Evolutionary conservation across 305 asterid genomes (phyloP).

Genomic region (Fraxinus nigra): DNA sequence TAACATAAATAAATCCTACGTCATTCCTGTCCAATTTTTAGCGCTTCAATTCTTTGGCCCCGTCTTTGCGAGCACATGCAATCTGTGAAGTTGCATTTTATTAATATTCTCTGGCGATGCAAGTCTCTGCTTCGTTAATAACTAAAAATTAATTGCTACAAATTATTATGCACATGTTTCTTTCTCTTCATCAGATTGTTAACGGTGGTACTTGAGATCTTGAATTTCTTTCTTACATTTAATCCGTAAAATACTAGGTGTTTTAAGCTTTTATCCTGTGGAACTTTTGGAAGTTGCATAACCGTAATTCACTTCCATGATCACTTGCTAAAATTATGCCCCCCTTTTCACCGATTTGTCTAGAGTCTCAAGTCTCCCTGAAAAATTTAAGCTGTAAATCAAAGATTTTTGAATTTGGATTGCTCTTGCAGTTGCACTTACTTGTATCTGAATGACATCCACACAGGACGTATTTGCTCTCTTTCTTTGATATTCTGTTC

Average conservation of each 20-base stretch:
- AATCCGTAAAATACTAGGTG: neutral
- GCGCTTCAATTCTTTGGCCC: conserved; percentile 1
- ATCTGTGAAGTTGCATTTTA: neutral
- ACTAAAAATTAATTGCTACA: conserved; percentile 16
- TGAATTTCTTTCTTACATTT: conserved; percentile 13
- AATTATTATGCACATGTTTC: conserved; percentile 5
- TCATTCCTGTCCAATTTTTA: conserved; percentile 10
- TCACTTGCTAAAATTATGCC: neutral
- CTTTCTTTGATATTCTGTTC: conserved; percentile 16
- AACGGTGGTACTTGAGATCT: conserved; percentile 20
- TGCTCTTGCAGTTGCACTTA: neutral
- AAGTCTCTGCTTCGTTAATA: neutral
- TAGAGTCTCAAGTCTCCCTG: neutral
- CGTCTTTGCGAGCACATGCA: neutral
- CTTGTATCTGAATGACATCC: conserved; percentile 9
- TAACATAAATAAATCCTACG: conserved; percentile 7
- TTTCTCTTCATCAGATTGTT: neutral
- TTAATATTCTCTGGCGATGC: conserved; percentile 16
- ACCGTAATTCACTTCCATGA: conserved; percentile 19
- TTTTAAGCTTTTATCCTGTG: neutral
- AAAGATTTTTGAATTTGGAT: neutral
- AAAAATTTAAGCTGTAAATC: conserved; percentile 2
- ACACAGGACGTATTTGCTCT: neutral
- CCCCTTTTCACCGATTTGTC: neutral
- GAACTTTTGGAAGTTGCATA: conserved; percentile 2